phyloP scores from a whole-genome alignment of 257 asterid species.

The Rehmannia glutinosa region DNA sequence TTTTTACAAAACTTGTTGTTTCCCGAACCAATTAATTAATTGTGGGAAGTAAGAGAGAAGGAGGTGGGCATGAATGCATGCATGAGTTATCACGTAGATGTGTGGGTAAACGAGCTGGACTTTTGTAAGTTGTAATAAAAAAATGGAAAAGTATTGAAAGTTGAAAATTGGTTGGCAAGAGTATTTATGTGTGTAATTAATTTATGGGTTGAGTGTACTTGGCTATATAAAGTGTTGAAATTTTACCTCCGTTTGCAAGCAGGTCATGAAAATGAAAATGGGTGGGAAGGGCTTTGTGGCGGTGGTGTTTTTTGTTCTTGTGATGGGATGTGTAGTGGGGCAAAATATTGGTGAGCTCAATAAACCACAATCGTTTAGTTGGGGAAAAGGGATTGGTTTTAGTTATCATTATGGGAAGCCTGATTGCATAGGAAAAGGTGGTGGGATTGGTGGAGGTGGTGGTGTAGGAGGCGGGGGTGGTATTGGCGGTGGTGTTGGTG shows the following conservation, averaged over 20 bases:
- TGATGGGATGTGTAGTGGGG: constrained; percentile 36
- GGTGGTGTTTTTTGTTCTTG: constrained; percentile 29
- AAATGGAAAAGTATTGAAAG: constrained; percentile 6
- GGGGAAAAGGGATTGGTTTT: constrained; percentile 16
- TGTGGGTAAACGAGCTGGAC: constrained; percentile 34
- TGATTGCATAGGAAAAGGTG: constrained; percentile 30
- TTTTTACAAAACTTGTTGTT: too few relatives aligned
- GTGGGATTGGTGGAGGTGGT: constrained; percentile 8
- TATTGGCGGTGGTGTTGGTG: too few relatives aligned
- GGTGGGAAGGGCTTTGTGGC: constrained; percentile 17
- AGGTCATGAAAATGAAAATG: constrained; percentile 30
- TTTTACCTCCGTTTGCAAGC: constrained; percentile 14
- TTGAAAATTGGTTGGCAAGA: constrained; percentile 29
- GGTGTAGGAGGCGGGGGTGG: constrained; percentile 9
- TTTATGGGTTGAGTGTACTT: not conserved
- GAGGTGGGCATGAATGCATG: constrained; percentile 39
- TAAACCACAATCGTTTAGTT: not conserved
- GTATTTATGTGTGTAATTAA: constrained; percentile 27
- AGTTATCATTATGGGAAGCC: constrained; percentile 14
- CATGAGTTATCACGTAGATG: constrained; percentile 24
- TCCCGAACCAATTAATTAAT: constrained; percentile 6
- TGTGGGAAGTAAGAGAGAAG: constrained; percentile 5
- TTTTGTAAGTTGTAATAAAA: constrained; percentile 17
- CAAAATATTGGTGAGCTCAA: not conserved
- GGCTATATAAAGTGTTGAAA: constrained; percentile 17